Evolutionary conservation across 2,329 filamentous ascomycete species (phyloP), one percentile per base, ranked within the genome.

Genomic region (Sporothrix dimorphospora): DNA sequence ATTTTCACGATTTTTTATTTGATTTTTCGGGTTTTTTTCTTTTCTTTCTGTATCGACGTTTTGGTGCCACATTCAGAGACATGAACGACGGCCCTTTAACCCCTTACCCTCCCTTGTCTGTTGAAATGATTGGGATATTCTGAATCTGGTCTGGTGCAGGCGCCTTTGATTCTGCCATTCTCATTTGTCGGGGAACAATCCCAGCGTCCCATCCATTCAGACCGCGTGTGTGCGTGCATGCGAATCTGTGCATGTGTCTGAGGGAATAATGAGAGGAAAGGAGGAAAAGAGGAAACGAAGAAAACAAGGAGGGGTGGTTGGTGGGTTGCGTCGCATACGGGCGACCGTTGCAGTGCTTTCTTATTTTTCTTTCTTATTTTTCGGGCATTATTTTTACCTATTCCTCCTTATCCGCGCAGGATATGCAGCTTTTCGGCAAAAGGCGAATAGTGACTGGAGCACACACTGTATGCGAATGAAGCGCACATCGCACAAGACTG

Each of bases 111-210:
- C 27, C 55, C 24, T 61, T 65, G 59, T 65, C 24, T 65, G 5
- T n/a, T 63, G 12, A 24, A 45, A 65, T 27, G 27, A 16, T 7
- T 27, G 38, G 38, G 21, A 45, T 65, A 27, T 42, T 42, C 57
- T 24, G 38, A n/a, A 45, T 65, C 21, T 45, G 38, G 38, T 4
- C 34, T 65, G n/a, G 21, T 11, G 38, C 38, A 65, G 21, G 12
- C 59, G 21, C n/a, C 27, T 27, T 42, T 19, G 8, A 3, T 42
- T 77, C 79, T 65, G 75, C 82, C 81, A 83, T 80, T 83, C 81
- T 81, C 30, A 53, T 71, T 71, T 47, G 34, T 65, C 21, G 34
- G 34, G 49, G 67, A 55, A 27, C 67, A 24, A 42, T 42, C 16
- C 67, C 67, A 69, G 67, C 34, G 27, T 57, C 30, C 38, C 53